Evolutionary conservation across 768 basidiomycete species (phyloP).

Genomic region (Agrocybe pediades): DNA sequence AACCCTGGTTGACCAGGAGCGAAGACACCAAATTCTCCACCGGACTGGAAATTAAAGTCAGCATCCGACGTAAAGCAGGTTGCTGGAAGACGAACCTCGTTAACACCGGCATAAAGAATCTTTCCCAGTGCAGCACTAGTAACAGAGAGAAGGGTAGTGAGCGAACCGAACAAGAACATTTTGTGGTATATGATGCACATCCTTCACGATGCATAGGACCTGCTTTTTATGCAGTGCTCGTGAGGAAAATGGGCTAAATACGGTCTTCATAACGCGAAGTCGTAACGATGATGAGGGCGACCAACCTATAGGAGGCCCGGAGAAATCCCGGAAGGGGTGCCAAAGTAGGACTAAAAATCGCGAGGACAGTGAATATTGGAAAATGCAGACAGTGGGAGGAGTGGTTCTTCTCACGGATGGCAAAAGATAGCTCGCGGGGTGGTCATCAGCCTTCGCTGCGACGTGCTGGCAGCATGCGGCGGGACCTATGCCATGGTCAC

Average conservation of each 20-base stretch:
- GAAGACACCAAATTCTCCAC: constrained; percentile 48
- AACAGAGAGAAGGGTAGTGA: constrained; percentile 13
- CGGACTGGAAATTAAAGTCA: constrained; percentile 33
- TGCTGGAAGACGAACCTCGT: constrained; percentile 32
- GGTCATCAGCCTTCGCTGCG: constrained; percentile 14
- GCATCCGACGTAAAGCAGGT: background rate
- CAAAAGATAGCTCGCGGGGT: background rate
- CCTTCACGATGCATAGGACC: background rate
- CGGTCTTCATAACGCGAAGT: background rate
- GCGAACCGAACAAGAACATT: constrained; percentile 14
- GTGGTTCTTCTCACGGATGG: constrained; percentile 7
- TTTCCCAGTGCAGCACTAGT: constrained; percentile 25
- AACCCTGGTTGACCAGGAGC: constrained; percentile 33
- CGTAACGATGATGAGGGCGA: background rate
- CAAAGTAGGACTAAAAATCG: background rate
- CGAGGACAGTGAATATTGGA: background rate
- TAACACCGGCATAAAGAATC: constrained; percentile 47
- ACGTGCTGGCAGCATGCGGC: constrained; percentile 15
- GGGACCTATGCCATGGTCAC: background rate
- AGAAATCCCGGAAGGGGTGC: constrained; percentile 2
- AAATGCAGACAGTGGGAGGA: background rate
- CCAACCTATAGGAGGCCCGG: background rate
- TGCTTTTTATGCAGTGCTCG: constrained; percentile 7
- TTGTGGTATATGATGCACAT: background rate
- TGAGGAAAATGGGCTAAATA: constrained; percentile 11